phyloP scores from a whole-genome alignment of 164 flowering plant species.

The Vitis cinerea region DNA sequence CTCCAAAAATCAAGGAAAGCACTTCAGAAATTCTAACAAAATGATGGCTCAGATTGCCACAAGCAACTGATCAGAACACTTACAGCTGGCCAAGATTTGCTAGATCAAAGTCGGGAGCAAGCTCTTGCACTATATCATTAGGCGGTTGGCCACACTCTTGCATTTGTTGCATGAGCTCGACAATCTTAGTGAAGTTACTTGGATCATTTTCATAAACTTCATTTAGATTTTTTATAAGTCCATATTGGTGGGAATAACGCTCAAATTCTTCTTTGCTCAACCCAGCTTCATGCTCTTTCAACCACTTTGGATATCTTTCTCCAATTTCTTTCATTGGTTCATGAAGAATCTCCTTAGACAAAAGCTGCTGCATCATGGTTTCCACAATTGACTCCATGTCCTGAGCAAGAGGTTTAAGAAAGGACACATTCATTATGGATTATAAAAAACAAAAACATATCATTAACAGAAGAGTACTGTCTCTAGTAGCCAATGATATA shows the following conservation, averaged over 20 bases:
- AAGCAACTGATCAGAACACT: constrained; percentile 32
- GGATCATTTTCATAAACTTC: constrained; percentile 80
- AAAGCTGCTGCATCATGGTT: constrained; percentile 98
- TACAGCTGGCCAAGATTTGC: constrained; percentile 81
- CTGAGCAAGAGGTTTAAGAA: constrained; percentile 32
- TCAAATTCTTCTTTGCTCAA: constrained; percentile 75
- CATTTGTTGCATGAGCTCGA: constrained; percentile 98
- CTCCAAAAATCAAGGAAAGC: too few relatives aligned
- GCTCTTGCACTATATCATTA: constrained; percentile 84
- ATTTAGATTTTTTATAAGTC: constrained; percentile 70
- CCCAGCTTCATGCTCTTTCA: constrained; percentile 65
- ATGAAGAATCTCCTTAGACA: constrained; percentile 92
- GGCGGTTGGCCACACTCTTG: constrained; percentile 99
- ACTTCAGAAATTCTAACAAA: too few relatives aligned
- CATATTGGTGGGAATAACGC: constrained; percentile 66
- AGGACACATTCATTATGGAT: too few relatives aligned
- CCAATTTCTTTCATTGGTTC: constrained; percentile 99
- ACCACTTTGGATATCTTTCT: constrained; percentile 92
- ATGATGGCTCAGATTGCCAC: background rate
- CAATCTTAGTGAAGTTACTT: constrained; percentile 72
- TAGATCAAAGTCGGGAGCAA: constrained; percentile 89
- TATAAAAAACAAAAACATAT: too few relatives aligned
- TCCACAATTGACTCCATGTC: constrained; percentile 97
- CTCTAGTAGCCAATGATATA: too few relatives aligned
- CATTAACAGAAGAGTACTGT: too few relatives aligned